These are phyloP conservation scores for Russula dissimulans DNA, from an alignment of 768 basidiomycete species.

Conservation along the genomic window DNA sequence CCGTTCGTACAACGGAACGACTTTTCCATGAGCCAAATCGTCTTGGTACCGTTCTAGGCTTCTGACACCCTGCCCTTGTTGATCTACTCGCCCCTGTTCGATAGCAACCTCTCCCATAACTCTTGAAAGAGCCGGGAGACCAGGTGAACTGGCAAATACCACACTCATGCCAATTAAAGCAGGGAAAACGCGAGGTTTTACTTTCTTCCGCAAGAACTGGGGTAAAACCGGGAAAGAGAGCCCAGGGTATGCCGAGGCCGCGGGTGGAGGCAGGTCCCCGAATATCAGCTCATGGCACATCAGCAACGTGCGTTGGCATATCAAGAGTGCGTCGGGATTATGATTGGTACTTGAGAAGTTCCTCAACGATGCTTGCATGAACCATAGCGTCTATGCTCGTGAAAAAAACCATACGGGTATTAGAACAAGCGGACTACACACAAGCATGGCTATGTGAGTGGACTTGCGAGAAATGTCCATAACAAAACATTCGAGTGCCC, in stretches of 20 bases:
- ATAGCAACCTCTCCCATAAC: conserved; percentile 75
- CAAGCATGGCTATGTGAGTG: conserved; percentile 92
- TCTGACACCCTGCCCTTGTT: conserved; percentile 41
- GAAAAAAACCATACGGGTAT: conserved; percentile 15
- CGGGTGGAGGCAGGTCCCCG: conserved; percentile 65
- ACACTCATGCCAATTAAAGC: conserved; percentile 79
- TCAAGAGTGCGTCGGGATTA: conserved; percentile 70
- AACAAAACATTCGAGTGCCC: conserved; percentile 91
- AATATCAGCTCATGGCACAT: conserved; percentile 96
- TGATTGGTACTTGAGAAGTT: conserved; percentile 57
- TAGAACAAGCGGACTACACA: conserved; percentile 37
- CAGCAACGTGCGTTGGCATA: conserved; percentile 87
- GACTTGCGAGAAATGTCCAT: conserved; percentile 82
- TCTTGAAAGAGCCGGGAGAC: conserved; percentile 64
- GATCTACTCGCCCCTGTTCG: conserved; percentile 78
- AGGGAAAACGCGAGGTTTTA: conserved; percentile 66
- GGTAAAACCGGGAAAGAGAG: conserved; percentile 41
- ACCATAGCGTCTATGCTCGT: conserved; percentile 77
- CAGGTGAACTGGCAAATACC: conserved; percentile 67
- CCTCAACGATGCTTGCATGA: conserved; percentile 90
- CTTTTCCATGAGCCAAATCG: conserved; percentile 27
- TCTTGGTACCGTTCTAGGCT: conserved; percentile 42
- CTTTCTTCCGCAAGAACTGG: conserved; percentile 47
- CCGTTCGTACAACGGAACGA: conserved; percentile 19
- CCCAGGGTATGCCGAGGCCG: conserved; percentile 57